Base-by-base conservation (phyloP, 371 early-diverging fungal genomes). In the Saksenaea oblongispora region DNA sequence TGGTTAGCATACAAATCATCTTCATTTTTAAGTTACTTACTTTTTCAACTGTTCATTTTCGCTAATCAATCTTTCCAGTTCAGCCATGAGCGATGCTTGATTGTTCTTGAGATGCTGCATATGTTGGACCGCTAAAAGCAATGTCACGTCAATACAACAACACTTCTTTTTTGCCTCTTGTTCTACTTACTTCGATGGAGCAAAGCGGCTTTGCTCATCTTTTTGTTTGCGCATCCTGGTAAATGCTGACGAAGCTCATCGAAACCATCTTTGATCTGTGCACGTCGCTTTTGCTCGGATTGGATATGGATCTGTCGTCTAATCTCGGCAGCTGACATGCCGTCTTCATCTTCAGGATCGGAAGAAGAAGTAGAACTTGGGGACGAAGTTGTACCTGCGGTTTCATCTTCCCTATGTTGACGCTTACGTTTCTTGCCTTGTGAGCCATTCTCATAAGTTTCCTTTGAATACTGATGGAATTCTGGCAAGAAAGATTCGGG, bases 171-270 rank as follows among this genome's bases (percentile, higher is more conserved):
- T 44, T 17, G 4, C 10, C 4, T 15, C 10, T 37, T 2, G 31
- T 18, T 22, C 37, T 37, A 17, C 82, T 56, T 76, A 83, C 83
- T 82, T 75, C 82, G 71, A 27, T 76, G 77, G 41, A 85, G 72
- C 39, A 85, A 61, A 55, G 80, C 76, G 34, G 85, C 85, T 64
- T 85, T 85, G 57, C 81, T 80, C 78, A 85, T 81, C 58, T 85
- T 83, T 56, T 83, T 83, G 63, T 78, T 82, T 51, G 74, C 73
- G 51, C 80, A 80, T 18, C 80, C 80, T 34, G 80, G 80, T 34
- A 80, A 69, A 64, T 80, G 80, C 54, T 80, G 77, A 66, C 76
- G 69, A 35, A 82, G 63, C 64, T 82, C 82, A 72, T 82, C 82
- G 62, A 82, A 82, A 8, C 82, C 82, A 70, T 79, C 79, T 47